Conservation (phyloP, 441 rosid genomes). For the Aquilaria agallochum region DNA sequence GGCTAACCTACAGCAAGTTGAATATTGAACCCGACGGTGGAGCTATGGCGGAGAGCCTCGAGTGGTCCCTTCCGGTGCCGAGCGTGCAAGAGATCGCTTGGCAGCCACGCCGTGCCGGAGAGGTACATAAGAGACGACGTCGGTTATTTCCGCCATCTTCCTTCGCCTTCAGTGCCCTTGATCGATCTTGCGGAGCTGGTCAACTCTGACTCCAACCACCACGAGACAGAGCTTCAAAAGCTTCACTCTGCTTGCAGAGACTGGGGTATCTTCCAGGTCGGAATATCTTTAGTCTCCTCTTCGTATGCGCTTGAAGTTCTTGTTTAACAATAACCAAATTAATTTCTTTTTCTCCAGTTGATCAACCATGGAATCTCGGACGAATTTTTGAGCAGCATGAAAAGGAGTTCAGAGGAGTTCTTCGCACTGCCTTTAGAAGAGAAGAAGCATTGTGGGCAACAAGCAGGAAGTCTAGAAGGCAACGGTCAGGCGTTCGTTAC, state of each 20-base stretch:
- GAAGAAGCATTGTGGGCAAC: slow-evolving; percentile 34
- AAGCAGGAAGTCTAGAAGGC: slow-evolving; percentile 32
- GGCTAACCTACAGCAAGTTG: no score
- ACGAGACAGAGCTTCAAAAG: slow-evolving; percentile 21
- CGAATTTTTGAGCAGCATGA: slow-evolving; percentile 30
- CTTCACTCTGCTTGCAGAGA: slow-evolving; percentile 44
- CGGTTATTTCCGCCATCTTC: no score
- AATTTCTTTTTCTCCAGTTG: slow-evolving; percentile 17
- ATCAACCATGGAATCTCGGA: slow-evolving; percentile 33
- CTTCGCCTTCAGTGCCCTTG: no score
- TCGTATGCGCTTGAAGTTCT: neutral
- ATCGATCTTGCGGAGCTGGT: no score
- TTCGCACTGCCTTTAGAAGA: slow-evolving; percentile 35
- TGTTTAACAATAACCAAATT: neutral
- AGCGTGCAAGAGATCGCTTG: no score
- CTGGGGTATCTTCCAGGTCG: slow-evolving; percentile 61
- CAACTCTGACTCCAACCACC: no score
- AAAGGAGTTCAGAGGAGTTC: slow-evolving; percentile 28
- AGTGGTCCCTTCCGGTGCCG: no score
- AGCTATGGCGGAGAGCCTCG: no score
- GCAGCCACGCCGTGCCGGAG: no score
- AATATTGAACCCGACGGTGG: no score
- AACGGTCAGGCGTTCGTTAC: slow-evolving; percentile 49
- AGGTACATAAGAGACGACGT: no score
- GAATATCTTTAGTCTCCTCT: neutral